Conservation (phyloP, 495 filamentous ascomycete genomes). For the Penicillium daleae region DNA sequence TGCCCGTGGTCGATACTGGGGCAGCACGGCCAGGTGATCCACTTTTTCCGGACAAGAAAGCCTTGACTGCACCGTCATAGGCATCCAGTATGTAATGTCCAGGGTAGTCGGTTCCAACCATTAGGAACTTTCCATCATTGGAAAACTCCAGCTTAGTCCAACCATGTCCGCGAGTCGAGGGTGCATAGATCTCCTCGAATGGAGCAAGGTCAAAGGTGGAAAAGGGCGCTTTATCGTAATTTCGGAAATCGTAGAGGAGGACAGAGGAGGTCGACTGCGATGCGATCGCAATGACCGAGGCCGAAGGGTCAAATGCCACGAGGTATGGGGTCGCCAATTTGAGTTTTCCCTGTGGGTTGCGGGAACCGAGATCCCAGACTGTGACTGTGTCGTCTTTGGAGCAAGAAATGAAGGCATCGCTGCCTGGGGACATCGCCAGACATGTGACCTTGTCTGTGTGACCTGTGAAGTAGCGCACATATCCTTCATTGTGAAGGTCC, state of each 20-base stretch:
- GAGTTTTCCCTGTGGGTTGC: conserved; percentile 75
- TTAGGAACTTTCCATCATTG: conserved; percentile 87
- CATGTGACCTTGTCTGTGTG: conserved; percentile 83
- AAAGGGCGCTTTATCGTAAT: conserved; percentile 90
- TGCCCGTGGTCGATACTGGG: conserved; percentile 50
- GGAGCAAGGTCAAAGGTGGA: conserved; percentile 77
- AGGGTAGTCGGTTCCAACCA: conserved; percentile 76
- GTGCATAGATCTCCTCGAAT: conserved; percentile 58
- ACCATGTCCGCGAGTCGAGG: conserved; percentile 50
- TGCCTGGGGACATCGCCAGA: conserved; percentile 64
- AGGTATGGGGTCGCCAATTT: conserved; percentile 78
- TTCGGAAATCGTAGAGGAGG: conserved; percentile 89
- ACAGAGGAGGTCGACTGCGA: conserved; percentile 75
- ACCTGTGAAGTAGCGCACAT: conserved; percentile 91
- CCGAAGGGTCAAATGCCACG: conserved; percentile 84
- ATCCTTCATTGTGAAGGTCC: conserved; percentile 91
- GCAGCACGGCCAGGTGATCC: conserved; percentile 51
- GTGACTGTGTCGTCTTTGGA: conserved; percentile 85
- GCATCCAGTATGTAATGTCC: conserved; percentile 91
- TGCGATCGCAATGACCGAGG: conserved; percentile 87
- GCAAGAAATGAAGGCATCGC: conserved; percentile 90
- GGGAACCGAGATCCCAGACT: conserved; percentile 79
- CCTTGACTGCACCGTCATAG: conserved; percentile 75
- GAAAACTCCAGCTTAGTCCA: conserved; percentile 93
- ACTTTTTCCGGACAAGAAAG: conserved; percentile 57